Base-by-base conservation (phyloP, 2,329 filamentous ascomycete genomes). In the Atkinsonella hypoxylon region DNA sequence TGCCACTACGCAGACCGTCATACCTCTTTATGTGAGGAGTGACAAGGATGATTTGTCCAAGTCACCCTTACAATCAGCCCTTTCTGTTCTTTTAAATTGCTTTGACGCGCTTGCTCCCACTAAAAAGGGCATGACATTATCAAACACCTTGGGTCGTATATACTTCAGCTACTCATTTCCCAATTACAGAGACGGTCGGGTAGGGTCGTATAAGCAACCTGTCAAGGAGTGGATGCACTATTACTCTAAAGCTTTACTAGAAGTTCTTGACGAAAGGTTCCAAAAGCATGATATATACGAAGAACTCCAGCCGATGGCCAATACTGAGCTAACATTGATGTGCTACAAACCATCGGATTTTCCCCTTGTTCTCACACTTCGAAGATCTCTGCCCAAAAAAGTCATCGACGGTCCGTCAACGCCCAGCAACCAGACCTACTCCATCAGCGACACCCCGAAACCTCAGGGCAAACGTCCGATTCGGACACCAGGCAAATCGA, bases 221-320 rank as follows among this genome's bases (percentile, higher is more conserved):
- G 61, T 66, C 2, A 51, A 61, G 38, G 70, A 76, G 38, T 58
- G 77, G 3, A 57, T 74, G 2, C 64, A 69, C 12, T 77, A 73
- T 53, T 72, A 74, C 49, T 66, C 73, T 1, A 56, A 56, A 4
- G 66, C 67, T 6, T 62, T 79, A 6, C 54, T 72, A 1, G 49
- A 59, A 2, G 54, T 54, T 3, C 59, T 75, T 1, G 64, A 66
- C 38, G 56, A 59, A 4, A 64, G 62, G 18, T 74, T 68, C 57
- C 55, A 58, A 3, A 50, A 51, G 0, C 63, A 62, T 9, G 61
- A 61, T 0, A 60, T 70, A 26, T 66, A 62, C 34, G 12, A 51
- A 1, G 72, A 63, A 60, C 60, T 76, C 0, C 54, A 64, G 39
- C 53, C 60, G 3, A 53, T 59, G 3, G 59, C 65, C 0, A 43